Percentiles rank a stretch among this genome's conserved stretches.
These are phyloP conservation scores for Phycomyces blakesleeanus DNA, from an alignment of 192 early-diverging fungal genomes.

Conservation along the genomic window DNA sequence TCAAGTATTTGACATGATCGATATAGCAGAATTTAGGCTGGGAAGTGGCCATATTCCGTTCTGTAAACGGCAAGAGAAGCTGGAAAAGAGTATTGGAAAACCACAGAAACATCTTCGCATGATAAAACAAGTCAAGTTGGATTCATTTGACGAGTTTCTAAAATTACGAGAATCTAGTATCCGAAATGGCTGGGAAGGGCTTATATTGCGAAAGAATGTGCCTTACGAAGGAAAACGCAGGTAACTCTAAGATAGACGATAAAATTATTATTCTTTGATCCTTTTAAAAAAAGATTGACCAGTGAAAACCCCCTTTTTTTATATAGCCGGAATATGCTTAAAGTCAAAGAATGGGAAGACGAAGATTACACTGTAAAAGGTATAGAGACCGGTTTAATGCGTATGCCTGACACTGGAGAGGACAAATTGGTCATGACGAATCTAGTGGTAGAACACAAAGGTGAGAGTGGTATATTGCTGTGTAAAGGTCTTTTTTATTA, in stretches of 20 bases:
- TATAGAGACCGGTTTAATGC: conserved; percentile 41
- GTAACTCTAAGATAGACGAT: conserved; percentile 29
- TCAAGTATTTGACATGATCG: conserved; percentile 46
- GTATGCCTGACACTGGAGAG: conserved; percentile 36
- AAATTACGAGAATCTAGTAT: conserved; percentile 22
- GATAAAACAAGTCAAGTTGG: conserved; percentile 28
- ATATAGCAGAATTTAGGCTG: conserved; percentile 29
- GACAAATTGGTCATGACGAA: conserved; percentile 34
- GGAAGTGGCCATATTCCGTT: conserved; percentile 23
- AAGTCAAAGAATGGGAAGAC: conserved; percentile 53
- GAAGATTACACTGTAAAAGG: conserved; percentile 46
- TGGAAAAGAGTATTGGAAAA: conserved; percentile 13
- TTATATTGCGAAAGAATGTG: conserved; percentile 46
- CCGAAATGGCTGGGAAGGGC: conserved; percentile 50
- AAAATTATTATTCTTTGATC: too few species aligned
- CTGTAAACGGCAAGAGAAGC: conserved; percentile 25
- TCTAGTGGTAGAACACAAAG: conserved; percentile 44
- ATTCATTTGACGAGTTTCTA: conserved; percentile 31
- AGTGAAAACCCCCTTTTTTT: background rate
- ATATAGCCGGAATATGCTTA: conserved; percentile 43
- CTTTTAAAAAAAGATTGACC: too few species aligned
- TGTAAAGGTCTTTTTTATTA: too few species aligned
- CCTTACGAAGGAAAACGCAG: conserved; percentile 51
- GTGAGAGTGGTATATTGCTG: too few species aligned
- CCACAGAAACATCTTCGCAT: conserved; percentile 2